Evolutionary conservation across 2,329 filamentous ascomycete species (phyloP).

Genomic region (Nothophaeocryptopus gaeumannii): DNA sequence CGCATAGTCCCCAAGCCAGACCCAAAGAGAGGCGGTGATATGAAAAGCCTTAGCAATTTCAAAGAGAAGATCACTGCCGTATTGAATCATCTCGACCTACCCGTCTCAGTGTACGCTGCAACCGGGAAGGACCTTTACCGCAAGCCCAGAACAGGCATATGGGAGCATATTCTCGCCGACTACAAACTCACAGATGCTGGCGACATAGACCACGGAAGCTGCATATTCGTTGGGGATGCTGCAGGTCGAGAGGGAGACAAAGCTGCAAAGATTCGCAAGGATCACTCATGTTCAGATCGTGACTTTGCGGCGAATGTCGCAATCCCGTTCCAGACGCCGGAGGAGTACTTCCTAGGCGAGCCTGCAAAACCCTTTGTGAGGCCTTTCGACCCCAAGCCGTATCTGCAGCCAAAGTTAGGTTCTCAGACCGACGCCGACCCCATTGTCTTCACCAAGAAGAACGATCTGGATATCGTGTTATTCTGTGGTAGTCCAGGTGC

Average conservation of each 20-base stretch:
- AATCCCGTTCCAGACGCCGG: slow-evolving; percentile 77
- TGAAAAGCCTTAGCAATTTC: slow-evolving; percentile 71
- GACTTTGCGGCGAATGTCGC: slow-evolving; percentile 85
- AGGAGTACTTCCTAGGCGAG: slow-evolving; percentile 82
- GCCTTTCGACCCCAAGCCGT: slow-evolving; percentile 66
- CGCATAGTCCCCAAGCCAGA: slow-evolving; percentile 71
- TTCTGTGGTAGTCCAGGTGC: slow-evolving; percentile 86
- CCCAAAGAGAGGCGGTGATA: slow-evolving; percentile 61
- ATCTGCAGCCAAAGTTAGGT: slow-evolving; percentile 40
- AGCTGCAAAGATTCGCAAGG: slow-evolving; percentile 46
- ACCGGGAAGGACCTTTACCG: slow-evolving; percentile 77
- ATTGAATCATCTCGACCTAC: slow-evolving; percentile 69
- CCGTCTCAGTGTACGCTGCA: slow-evolving; percentile 79
- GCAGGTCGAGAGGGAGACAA: slow-evolving; percentile 49
- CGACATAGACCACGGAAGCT: slow-evolving; percentile 66
- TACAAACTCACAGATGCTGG: slow-evolving; percentile 48
- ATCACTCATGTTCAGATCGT: slow-evolving; percentile 60
- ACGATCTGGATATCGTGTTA: slow-evolving; percentile 71
- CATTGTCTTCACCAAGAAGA: slow-evolving; percentile 55
- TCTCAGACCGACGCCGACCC: slow-evolving; percentile 33
- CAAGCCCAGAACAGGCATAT: slow-evolving; percentile 89
- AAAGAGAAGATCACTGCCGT: slow-evolving; percentile 75
- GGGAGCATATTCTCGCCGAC: slow-evolving; percentile 63
- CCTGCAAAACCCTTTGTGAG: slow-evolving; percentile 63
- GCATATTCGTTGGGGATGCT: slow-evolving; percentile 89